Percentiles rank a stretch among this genome's conserved stretches.
Evolutionary conservation across 148 eudicot genomes (phyloP).

Genomic region (Rhododendron griersonianum): DNA sequence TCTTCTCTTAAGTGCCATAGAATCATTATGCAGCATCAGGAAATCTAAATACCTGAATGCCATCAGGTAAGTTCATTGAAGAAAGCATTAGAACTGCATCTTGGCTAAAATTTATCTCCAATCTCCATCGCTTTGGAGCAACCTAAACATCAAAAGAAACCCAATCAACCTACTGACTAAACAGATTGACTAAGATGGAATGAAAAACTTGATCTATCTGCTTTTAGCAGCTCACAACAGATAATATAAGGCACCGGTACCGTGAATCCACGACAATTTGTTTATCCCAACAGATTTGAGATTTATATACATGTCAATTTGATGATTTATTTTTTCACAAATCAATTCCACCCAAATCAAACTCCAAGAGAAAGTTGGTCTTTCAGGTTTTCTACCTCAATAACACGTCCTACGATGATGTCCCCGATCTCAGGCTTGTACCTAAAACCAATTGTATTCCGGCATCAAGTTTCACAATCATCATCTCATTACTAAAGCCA

Average conservation of each 20-base stretch:
- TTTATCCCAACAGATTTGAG: background rate
- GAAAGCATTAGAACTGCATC: constrained; percentile 92
- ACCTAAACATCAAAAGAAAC: constrained; percentile 30
- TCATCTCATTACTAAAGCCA: background rate
- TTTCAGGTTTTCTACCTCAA: constrained; percentile 48
- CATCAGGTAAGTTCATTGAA: constrained; percentile 85
- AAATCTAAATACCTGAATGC: constrained; percentile 59
- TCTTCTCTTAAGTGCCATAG: background rate
- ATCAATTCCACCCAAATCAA: background rate
- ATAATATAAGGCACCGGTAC: background rate
- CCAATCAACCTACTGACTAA: background rate
- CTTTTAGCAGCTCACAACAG: background rate
- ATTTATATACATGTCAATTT: background rate
- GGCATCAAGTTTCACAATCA: background rate
- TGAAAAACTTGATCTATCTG: background rate
- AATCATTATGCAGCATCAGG: background rate
- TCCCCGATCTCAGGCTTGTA: constrained; percentile 96
- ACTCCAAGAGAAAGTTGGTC: background rate
- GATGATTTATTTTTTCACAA: background rate
- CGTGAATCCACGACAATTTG: background rate
- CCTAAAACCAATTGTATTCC: constrained; percentile 26
- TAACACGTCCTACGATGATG: constrained; percentile 77
- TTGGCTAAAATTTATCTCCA: constrained; percentile 80
- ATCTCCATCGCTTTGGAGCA: constrained; percentile 82
- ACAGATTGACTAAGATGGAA: background rate